These are phyloP conservation scores for Platanus orientalis DNA, from an alignment of 164 flowering plant genomes.

Conservation along the genomic window DNA sequence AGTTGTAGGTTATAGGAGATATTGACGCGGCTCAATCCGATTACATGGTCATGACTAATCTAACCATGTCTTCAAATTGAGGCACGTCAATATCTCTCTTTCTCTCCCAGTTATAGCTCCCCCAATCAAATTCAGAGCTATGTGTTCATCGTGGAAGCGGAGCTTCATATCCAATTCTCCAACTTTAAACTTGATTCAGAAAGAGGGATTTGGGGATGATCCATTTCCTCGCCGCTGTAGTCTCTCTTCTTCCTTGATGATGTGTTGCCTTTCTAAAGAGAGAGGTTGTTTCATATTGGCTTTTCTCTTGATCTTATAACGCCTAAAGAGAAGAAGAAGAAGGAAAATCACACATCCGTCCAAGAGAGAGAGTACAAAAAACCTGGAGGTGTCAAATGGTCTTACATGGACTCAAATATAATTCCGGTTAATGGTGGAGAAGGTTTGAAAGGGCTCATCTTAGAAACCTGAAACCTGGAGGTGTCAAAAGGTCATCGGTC, in stretches of 20 bases:
- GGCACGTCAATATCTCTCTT: conserved; percentile 1
- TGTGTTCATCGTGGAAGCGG: neutral
- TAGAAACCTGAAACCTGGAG: too few species aligned
- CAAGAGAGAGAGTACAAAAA: too few species aligned
- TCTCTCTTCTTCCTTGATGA: neutral
- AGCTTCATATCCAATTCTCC: neutral
- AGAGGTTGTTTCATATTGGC: neutral
- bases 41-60: conserved; percentile 18
- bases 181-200: neutral
- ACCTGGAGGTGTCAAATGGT: too few species aligned
- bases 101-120: neutral
- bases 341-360: neutral
- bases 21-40: conserved; percentile 17
- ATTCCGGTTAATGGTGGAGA: too few species aligned
- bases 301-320: neutral
- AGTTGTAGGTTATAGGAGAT: too few species aligned
- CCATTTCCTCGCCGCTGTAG: neutral
- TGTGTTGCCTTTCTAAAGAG: too few species aligned
- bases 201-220: neutral
- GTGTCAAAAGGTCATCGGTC: too few species aligned
- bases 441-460: too few species aligned
- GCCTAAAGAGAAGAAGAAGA: neutral
- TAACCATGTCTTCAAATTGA: conserved; percentile 9
- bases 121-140: conserved; percentile 3
- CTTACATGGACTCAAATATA: too few species aligned